Percentiles rank a stretch among this genome's conserved stretches.
Conservation (phyloP, 2,329 filamentous ascomycete genomes). For the Colletotrichum sp. region DNA sequence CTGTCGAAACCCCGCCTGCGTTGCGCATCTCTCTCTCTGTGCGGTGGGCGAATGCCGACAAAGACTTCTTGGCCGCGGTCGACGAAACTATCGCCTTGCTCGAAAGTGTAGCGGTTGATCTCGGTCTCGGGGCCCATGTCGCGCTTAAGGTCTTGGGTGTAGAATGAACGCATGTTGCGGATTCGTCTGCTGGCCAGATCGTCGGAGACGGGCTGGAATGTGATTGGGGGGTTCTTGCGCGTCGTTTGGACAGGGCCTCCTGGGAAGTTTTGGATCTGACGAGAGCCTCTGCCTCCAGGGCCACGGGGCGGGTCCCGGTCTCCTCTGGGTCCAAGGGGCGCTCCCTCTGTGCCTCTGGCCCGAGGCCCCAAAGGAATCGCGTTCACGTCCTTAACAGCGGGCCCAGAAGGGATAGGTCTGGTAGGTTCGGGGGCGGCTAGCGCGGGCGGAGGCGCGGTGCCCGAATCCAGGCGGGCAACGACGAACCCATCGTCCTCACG, state of each 20-base stretch:
- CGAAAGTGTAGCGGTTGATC: constrained; percentile 76
- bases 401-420: constrained; percentile 7
- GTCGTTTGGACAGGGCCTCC: constrained; percentile 38
- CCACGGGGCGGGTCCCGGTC: constrained; percentile 38
- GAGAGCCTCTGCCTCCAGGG: constrained; percentile 26
- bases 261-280: constrained; percentile 20
- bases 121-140: constrained; percentile 50
- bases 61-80: constrained; percentile 77
- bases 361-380: constrained; percentile 41
- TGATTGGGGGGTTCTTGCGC: constrained; percentile 43
- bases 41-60: constrained; percentile 65
- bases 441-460: constrained; percentile 7
- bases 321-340: constrained; percentile 42
- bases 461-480: constrained; percentile 54
- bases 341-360: constrained; percentile 19
- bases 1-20: constrained; percentile 33
- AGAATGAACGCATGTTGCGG: constrained; percentile 56
- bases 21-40: constrained; percentile 56
- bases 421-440: constrained; percentile 13
- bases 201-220: constrained; percentile 64
- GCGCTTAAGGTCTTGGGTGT: constrained; percentile 44
- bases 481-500: constrained; percentile 58
- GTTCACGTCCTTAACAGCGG: constrained; percentile 29
- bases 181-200: constrained; percentile 70
- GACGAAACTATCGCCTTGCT: constrained; percentile 68